These are phyloP conservation scores for Hamamelis virginiana DNA, from an alignment of 164 flowering plant genomes.

Conservation along the genomic window DNA sequence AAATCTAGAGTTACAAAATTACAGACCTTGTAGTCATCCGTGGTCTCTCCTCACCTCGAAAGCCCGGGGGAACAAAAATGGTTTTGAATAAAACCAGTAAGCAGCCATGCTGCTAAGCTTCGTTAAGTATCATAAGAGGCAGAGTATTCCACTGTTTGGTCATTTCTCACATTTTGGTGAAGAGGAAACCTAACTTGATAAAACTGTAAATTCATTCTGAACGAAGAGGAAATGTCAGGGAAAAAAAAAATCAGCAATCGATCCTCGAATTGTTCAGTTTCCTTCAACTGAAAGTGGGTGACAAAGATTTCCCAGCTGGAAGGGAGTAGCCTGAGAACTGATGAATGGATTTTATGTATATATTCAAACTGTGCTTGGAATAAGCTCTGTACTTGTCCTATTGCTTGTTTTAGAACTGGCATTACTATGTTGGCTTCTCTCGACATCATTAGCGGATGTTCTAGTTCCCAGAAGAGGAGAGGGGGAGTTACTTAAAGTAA, in stretches of 20 bases:
- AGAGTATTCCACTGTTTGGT: no score
- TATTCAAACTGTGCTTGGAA: constrained; percentile 47
- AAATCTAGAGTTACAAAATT: constrained; percentile 26
- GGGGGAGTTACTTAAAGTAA: constrained; percentile 48
- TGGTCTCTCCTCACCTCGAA: neutral
- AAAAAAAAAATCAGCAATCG: neutral
- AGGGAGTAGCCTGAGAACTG: neutral
- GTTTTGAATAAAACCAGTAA: neutral
- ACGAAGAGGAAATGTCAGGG: neutral
- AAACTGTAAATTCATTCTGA: neutral
- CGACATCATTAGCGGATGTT: constrained; percentile 24
- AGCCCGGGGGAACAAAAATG: neutral
- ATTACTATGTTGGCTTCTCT: constrained; percentile 20
- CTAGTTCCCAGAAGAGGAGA: constrained; percentile 36
- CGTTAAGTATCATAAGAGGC: no score
- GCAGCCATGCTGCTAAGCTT: no score
- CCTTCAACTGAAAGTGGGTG: neutral
- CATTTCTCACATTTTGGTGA: no score
- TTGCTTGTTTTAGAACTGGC: constrained; percentile 21
- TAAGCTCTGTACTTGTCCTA: constrained; percentile 43
- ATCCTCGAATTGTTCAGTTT: neutral
- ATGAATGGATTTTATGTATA: neutral
- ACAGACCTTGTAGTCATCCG: constrained; percentile 3
- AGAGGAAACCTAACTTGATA: neutral
- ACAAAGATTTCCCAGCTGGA: neutral